Evolutionary conservation across 805 yeast genomes (phyloP).

Genomic region (Ogataea chonburiensis): DNA sequence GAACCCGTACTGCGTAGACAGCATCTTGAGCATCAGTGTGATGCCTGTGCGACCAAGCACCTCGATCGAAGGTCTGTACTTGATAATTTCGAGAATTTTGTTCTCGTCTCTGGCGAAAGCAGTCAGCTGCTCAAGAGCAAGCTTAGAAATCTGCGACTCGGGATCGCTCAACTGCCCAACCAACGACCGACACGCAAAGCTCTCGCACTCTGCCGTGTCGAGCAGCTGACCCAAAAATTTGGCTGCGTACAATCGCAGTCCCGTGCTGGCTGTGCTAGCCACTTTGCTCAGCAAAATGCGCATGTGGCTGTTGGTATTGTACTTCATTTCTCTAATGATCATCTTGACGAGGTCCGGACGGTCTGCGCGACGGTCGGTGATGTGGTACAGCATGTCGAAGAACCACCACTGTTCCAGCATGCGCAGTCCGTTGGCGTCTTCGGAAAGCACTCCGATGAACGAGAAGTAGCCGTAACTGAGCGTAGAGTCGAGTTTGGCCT

Average conservation of each 20-base stretch:
- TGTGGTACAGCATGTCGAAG: constrained; percentile 74
- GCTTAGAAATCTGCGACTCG: constrained; percentile 50
- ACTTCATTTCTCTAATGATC: constrained; percentile 62
- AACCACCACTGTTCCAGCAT: constrained; percentile 81
- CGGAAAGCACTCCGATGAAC: constrained; percentile 71
- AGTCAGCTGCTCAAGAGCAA: constrained; percentile 55
- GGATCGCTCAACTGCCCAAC: constrained; percentile 72
- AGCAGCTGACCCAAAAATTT: constrained; percentile 46
- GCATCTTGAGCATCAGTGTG: constrained; percentile 56
- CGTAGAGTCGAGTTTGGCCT: constrained; percentile 57
- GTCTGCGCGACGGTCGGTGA: constrained; percentile 51
- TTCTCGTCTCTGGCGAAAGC: constrained; percentile 47
- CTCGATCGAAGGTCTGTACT: constrained; percentile 53
- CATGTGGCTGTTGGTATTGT: constrained; percentile 55
- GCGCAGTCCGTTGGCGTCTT: constrained; percentile 57
- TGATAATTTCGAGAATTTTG: constrained; percentile 51
- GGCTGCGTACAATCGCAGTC: constrained; percentile 58
- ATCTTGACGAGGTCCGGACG: constrained; percentile 57
- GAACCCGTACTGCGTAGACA: constrained; percentile 71
- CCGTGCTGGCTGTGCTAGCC: constrained; percentile 50
- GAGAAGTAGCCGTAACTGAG: constrained; percentile 74
- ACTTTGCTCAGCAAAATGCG: constrained; percentile 66
- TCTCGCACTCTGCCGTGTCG: constrained; percentile 33
- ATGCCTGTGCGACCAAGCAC: constrained; percentile 35
- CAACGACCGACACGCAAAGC: constrained; percentile 53